Percentiles rank a stretch among this genome's conserved stretches.
phyloP scores from a whole-genome alignment of 164 flowering plant genomes.

The Tetrastigma voinierianum region DNA sequence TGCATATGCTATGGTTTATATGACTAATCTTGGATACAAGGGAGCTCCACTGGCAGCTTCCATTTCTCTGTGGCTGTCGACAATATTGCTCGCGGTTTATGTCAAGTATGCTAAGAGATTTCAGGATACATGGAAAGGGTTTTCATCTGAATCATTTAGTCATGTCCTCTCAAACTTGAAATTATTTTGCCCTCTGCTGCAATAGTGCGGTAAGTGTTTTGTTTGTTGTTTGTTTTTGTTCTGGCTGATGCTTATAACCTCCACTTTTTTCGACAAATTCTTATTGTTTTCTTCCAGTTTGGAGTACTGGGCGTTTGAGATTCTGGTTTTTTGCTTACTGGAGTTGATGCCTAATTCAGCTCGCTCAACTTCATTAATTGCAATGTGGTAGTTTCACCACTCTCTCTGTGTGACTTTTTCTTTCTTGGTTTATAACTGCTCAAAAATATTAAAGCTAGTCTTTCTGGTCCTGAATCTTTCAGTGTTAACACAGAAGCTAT shows the following conservation, averaged over 20 bases:
- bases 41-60: constrained; percentile 81
- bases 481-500: constrained; percentile 86
- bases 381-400: constrained; percentile 68
- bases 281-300: constrained; percentile 41
- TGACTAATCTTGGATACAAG: constrained; percentile 46
- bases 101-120: constrained; percentile 45
- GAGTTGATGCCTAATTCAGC: constrained; percentile 76
- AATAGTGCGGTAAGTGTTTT: constrained; percentile 77
- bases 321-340: constrained; percentile 82
- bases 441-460: neutral
- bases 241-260: too few relatives aligned
- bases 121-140: constrained; percentile 71
- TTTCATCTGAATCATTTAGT: constrained; percentile 50
- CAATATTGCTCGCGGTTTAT: constrained; percentile 51
- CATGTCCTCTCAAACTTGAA: constrained; percentile 49
- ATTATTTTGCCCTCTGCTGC: constrained; percentile 87
- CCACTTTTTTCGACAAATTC: too few relatives aligned
- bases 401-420: neutral
- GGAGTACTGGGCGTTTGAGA: constrained; percentile 93
- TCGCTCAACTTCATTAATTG: constrained; percentile 81
- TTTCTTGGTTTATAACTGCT: neutral
- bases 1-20: constrained; percentile 49
- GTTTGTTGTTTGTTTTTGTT: neutral
- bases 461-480: constrained; percentile 3
- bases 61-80: constrained; percentile 69